Conservation (phyloP, 352 stramenopile species). For the Globisporangium carolinianum region DNA sequence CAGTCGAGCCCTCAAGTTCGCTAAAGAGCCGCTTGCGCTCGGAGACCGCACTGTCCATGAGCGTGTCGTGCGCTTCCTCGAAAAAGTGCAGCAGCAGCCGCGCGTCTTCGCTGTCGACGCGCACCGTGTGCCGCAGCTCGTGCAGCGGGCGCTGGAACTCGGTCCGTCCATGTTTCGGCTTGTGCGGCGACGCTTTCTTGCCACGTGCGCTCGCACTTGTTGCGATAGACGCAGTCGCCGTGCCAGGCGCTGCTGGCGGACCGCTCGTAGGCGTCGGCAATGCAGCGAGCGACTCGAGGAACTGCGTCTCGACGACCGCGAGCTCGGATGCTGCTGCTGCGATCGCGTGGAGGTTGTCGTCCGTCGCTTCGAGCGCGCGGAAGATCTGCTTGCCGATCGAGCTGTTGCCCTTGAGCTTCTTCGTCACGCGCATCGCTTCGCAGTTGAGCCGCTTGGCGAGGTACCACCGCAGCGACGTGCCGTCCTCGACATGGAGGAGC, state of each 20-base stretch:
- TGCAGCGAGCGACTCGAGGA: slow-evolving; percentile 57
- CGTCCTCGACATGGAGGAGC: slow-evolving; percentile 71
- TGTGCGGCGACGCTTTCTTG: slow-evolving; percentile 15
- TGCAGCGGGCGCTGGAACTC: neutral
- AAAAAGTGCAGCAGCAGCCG: slow-evolving; percentile 77
- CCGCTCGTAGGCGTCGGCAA: neutral
- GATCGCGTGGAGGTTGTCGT: slow-evolving; percentile 50
- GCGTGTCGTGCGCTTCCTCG: slow-evolving; percentile 30
- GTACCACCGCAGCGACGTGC: slow-evolving; percentile 82
- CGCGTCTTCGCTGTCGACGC: slow-evolving; percentile 55
- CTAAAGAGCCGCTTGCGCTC: slow-evolving; percentile 55
- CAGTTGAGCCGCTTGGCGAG: slow-evolving; percentile 80
- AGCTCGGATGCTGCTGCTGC: slow-evolving; percentile 46
- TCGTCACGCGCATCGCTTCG: slow-evolving; percentile 85
- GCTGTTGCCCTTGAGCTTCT: slow-evolving; percentile 86
- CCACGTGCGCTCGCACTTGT: neutral
- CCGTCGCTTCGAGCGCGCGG: slow-evolving; percentile 58
- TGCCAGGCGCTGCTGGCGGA: neutral
- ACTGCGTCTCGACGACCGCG: slow-evolving; percentile 52
- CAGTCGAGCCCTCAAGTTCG: slow-evolving; percentile 9
- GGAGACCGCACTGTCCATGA: neutral
- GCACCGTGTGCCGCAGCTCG: neutral
- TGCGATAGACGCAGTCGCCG: neutral
- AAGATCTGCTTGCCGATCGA: slow-evolving; percentile 88
- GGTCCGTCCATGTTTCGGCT: slow-evolving; percentile 3